Base-by-base conservation (phyloP, 768 basidiomycete genomes). In the Lactarius quietus region DNA sequence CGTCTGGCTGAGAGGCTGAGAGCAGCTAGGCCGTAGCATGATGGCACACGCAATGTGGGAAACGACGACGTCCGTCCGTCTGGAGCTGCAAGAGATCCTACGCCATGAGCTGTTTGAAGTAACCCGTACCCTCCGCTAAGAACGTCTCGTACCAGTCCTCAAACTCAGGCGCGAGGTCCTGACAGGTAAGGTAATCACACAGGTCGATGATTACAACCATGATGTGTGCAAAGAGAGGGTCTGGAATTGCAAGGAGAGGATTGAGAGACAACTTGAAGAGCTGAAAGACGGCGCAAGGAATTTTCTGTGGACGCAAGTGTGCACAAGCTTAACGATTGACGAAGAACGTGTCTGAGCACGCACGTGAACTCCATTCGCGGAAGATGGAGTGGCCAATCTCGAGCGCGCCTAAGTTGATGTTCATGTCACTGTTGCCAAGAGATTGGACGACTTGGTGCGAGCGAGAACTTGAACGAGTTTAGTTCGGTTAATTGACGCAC, bases 381-480 rank as follows among this genome's bases (percentile, higher is more conserved):
- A 98, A 98, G 72, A 99, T 98, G 43, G 94, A 95, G 74, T 98
- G 97, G 0, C 95, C 95, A 0, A 95, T 95, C 73, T 97, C 86
- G 53, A 99, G 82, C 12, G 98, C 92, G 56, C 91, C 92, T 26
- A 95, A 80, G 75, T 97, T 98, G 68, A 92, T 75, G 65, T 87
- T 86, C 73, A 93, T 95, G 70, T 96, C 87, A 3, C 88, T 84
- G 6, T 80, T 78, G 2, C 93, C 93, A 17, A 99, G 83, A 38
- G 92, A 93, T 23, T 77, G 74, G 23, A 97, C 91, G 53, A 99
- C 86, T 90, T 95, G 93, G 94, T 57, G 36, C 43, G 20, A 23
- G 29, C 63, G 20, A 55, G 35, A 29, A 51, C 35, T 57, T 48
- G 2, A 23, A 48, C 14, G 45, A 28, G 33, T 3, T n/a, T n/a